Evolutionary conservation across 23 red algal genomes (phyloP), one percentile per base, ranked within the genome.

Genomic region (Gracilaria domingensis): DNA sequence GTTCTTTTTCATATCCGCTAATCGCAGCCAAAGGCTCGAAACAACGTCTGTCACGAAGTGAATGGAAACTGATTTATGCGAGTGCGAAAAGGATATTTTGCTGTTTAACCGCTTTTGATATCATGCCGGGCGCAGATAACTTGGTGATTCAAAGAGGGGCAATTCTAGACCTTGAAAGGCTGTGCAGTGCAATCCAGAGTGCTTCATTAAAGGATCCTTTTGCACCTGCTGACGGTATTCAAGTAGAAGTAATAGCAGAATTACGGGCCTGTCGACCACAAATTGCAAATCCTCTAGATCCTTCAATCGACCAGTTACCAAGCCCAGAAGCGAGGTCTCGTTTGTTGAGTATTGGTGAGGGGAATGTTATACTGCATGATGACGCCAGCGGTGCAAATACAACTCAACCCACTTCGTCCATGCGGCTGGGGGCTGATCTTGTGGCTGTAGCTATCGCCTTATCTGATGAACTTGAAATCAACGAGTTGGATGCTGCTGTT

Each of bases 401-500:
- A 54, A 71, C 28, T 25, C 36, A 39, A 11, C 21, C 49, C 32
- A 55, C 37, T n/a, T 54, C 82, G 1, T 2, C 40, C 28, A 80
- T 84, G 25, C 58, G 78, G 23, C 89, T 92, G 23, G 89, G 79
- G 42, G 54, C 89, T 4, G 89, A 92, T 37, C 53, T 84, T 60
- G 80, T 92, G 20, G 64, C 89, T 39, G 89, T 92, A 17, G 77
- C 89, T 37, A 60, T 83, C 54, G 89, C 89, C 5, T 76, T 92
- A 29, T 59, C 89, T 38, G 89, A 92, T 45, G 89, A 92, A 42
- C 89, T 92, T 34, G 33, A 83, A 30, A 74, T 92, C 66, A 92
- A 92, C 79, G 89, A 92, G 55, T 35, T 83, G 21, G 79, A 92
- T 40, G 80, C 89, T n/a, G 89, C 67, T 28, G 79, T 92, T 28